Base-by-base conservation (phyloP, 192 early-diverging fungal species). In the Jimgerdemannia lactiflua region DNA sequence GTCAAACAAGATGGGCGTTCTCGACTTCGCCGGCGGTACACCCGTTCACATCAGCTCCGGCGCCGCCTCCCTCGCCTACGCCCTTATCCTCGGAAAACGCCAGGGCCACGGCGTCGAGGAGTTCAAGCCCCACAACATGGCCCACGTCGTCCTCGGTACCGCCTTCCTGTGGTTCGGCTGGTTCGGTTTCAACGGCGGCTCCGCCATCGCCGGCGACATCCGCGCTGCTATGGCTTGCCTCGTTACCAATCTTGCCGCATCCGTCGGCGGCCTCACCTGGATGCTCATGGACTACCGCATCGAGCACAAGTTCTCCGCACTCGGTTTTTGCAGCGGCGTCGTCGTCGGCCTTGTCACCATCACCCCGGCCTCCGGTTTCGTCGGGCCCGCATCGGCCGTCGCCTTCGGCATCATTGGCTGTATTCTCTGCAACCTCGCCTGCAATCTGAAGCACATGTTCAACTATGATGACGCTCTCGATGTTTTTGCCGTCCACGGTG, bases 21-120 rank as follows among this genome's bases (percentile, higher is more conserved):
- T 94, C 71, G 95, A 96, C 77, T 97, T 89, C 88, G 96, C 96
- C 39, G 96, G 92, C 75, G 96, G 96, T n/a, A 91, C 88, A 20
- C 90, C 94, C 14, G 96, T 96, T 4, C 92, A 97, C 72, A 90
- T 92, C 39, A 89, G 89, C 11, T 94, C 93, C 19, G 96, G 96
- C 42, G 88, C 91, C 39, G 88, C 91, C 2, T 94, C 64, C 14
- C 89, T 97, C 65, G 95, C 95, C 8, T 92, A 92, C 74, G 92
- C 92, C 72, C 82, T 94, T 75, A 92, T 95, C 42, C 78, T 95
- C 44, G 96, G 96, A 71, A 91, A 92, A 79, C 91, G 96, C 65
- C 86, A 87, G 63, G 91, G 90, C 76, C 90, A 88, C 77, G 84
- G 89, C 74, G 1, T 1, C 29, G 83, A 89, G 66, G 88, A 91